Evolutionary conservation across 1,139 yeast genomes (phyloP), one percentile per base, ranked within the genome.

Genomic region (Meyerozyma guilliermondii): DNA sequence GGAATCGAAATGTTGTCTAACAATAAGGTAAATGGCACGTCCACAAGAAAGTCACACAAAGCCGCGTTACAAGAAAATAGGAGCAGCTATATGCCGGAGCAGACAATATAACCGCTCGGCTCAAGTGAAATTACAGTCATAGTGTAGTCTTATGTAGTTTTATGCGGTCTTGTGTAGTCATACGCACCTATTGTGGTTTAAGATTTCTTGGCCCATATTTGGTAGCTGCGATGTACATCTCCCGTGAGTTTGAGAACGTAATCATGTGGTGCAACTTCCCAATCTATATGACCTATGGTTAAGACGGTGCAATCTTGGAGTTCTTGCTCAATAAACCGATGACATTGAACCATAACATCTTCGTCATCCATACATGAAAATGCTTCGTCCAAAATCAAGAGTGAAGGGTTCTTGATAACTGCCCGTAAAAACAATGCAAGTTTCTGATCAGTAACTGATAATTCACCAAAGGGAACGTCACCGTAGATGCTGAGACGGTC

Each of bases 311-410:
- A 84, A 4, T 77, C 72, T 10, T 51, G 46, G 71, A 84, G 79
- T 18, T 71, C 61, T 2, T 51, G 31, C 36, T 78, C 74, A 13
- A 89, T 67, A n/a, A 83, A 57, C 13, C 69, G 66, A 54, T 87
- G 89, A 50, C 96, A 89, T 46, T 70, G 70, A 20, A 70, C 67
- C 60, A 89, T 75, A 34, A 82, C 71, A 26, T 66, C 48, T 29
- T 58, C 76, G 45, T 80, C 83, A 40, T 85, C 88, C 94, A 91
- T 87, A 26, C 92, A 94, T 13, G 96, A 86, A 49, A 92, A 81
- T 0, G 98, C 96, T 65, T 92, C 98, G 59, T 92, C 98, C 3
- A 92, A 68, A 42, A 92, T 84, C 39, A 92, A 66, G 3, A 92
- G 65, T 39, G 78, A 76, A 0, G 98, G 98, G 47, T 78, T 68